Evolutionary conservation across 495 filamentous ascomycete species (phyloP).

Genomic region (Xylaria flabelliformis): DNA sequence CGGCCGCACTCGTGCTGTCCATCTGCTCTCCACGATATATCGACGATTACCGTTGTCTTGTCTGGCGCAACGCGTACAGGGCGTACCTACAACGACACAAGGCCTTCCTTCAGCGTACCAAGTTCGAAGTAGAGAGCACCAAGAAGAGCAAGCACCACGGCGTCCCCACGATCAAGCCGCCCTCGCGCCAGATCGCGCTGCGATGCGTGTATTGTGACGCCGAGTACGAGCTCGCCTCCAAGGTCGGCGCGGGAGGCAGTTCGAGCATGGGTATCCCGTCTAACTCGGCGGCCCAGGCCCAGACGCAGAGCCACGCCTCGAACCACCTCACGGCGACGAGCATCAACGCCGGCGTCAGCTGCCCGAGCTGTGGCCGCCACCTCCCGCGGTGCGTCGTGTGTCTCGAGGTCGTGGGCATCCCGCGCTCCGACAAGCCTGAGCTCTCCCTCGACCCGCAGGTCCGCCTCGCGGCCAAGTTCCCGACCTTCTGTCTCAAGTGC

Average conservation of each 20-base stretch:
- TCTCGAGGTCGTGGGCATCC: slow-evolving; percentile 80
- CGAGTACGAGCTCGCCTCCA: slow-evolving; percentile 48
- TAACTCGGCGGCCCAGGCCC: slow-evolving; percentile 26
- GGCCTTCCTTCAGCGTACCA: slow-evolving; percentile 58
- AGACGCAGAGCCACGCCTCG: slow-evolving; percentile 24
- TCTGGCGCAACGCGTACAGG: slow-evolving; percentile 85
- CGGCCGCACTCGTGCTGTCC: slow-evolving; percentile 82
- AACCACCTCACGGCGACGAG: slow-evolving; percentile 55
- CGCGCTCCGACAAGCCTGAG: slow-evolving; percentile 68
- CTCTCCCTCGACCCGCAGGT: slow-evolving; percentile 58
- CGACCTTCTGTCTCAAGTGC: slow-evolving; percentile 86
- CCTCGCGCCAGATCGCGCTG: slow-evolving; percentile 78
- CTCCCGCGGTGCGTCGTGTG: slow-evolving; percentile 91
- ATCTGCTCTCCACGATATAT: slow-evolving; percentile 83
- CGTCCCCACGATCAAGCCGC: slow-evolving; percentile 66
- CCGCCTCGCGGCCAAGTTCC: slow-evolving; percentile 55
- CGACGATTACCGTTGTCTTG: slow-evolving; percentile 73
- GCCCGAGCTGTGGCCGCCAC: slow-evolving; percentile 84
- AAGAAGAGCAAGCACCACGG: slow-evolving; percentile 66
- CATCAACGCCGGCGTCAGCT: slow-evolving; percentile 65
- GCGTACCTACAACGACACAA: slow-evolving; percentile 73
- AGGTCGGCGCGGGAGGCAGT: slow-evolving; percentile 29
- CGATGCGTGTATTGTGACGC: slow-evolving; percentile 84
- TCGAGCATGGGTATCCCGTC: slow-evolving; percentile 31
- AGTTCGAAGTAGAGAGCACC: slow-evolving; percentile 70